Evolutionary conservation across 1,284 basidiomycete genomes (phyloP), one percentile per base, ranked within the genome.

Genomic region (Golubevia pallescens): DNA sequence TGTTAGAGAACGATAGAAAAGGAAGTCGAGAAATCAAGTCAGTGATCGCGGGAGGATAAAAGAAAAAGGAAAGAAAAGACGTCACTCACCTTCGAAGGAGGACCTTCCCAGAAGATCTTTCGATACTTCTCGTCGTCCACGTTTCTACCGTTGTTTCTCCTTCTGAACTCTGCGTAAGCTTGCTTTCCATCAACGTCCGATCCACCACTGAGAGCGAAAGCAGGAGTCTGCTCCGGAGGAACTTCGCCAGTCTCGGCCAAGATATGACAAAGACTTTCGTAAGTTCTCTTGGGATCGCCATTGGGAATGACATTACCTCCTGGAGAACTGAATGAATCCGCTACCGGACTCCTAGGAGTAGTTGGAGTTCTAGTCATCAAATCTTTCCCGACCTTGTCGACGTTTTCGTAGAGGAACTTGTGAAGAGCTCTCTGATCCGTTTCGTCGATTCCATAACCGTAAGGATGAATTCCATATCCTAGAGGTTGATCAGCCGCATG

Each of bases 401-500:
- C 66, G 34, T 80, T 71, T n/a, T 81, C 73, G 55, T 69, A 77
- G 13, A 81, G 56, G 69, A 76, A 81, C 42, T 60, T 66, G 58
- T 81, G 79, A 57, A 81, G 48, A 53, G 63, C 65, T 48, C 51
- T 67, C 57, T 80, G 74, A 24, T 81, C 78, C 32, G 64, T 60
- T 38, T 78, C 67, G 61, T 78, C 69, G 57, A 81, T 62, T 28
- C 76, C 76, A 57, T 80, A 78, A 10, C 77, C 78, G 55, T 67
- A 70, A 1, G 79, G 75, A 59, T 80, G 75, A 55, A 81, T 78
- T 42, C 78, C 76, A 38, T 77, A 73, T 1, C 77, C 79, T 1
- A 81, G 71, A 23, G 78, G 78, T 61, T 79, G 75, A 51, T 81
- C 78, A 21, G 78, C 78, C 10, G 77, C 78, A n/a, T 70, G 71